Evolutionary conservation across 306 rosid species (phyloP), one percentile per base, ranked within the genome.

Genomic region (Prunus campanulata): DNA sequence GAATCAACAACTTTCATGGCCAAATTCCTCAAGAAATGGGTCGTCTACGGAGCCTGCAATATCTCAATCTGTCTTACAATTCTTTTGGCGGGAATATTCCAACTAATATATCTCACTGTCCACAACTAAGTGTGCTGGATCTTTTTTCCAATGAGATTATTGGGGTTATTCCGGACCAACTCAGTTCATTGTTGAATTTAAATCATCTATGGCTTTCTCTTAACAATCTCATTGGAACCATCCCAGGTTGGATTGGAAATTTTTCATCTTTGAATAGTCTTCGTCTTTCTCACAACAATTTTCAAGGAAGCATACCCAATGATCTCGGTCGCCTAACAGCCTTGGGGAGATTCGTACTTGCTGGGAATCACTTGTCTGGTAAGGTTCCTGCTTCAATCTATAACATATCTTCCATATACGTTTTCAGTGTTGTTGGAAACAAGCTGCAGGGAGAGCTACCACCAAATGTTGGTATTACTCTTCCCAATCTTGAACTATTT

Each of bases 141-240:
- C 9, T 82, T 13, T 5, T 0, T 14, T 0, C 8, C 9, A 82
- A 77, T 46, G 8, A 4, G 0, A 42, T 82, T 19, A 24, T 55
- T 20, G 85, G 85, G 14, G 50, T 35, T 5, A 77, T 81, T 71
- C 78, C 81, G 8, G 2, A 65, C 15, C 66, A 76, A n/a, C 44
- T 81, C 2, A 46, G 22, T 5, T 20, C 75, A 6, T 66, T 81
- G 73, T 13, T 49, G 52, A 81, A 81, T n/a, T 56, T 81, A 48
- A 11, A 18, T 11, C 1, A 15, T 18, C 59, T 82, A 7, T 29
- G 29, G 15, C 42, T 19, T 15, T 64, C 59, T 22, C 11, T 1
- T 5, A 89, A 89, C 82, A 77, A 83, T 35, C 74, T 89, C 4
- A 79, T 35, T 4, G 86, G 90, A 74, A 79, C 27, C 60, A 87